Evolutionary conservation across 1,139 yeast species (phyloP), one percentile per base, ranked within the genome.

Genomic region (Taphrina pruni): DNA sequence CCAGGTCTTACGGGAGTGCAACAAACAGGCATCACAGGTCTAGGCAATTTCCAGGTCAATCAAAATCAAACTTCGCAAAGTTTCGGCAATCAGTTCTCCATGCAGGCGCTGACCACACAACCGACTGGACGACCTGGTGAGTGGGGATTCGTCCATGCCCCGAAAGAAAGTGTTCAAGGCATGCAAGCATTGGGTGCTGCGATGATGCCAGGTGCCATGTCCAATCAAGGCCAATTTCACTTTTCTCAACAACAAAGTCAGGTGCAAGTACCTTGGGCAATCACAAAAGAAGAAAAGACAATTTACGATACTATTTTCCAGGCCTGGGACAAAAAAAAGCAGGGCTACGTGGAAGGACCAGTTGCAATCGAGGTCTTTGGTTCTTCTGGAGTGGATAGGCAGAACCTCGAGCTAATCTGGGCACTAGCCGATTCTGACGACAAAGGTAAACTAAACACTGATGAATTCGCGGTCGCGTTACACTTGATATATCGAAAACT

Each of bases 381-480:
- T 62, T 94, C 94, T 79, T 89, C 96, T 38, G 98, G 98, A 0
- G 84, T 94, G 73, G 84, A 87, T 70, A 86, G 97, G 78, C 84
- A 87, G 9, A 97, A 93, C 74, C 83, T 94, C 72, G 98, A 93
- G 77, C 83, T 87, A 50, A 90, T 94, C 72, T 94, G 99, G 99
- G 97, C 93, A 77, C 83, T 94, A 75, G 87, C 98, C 6, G 98
- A 94, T 78, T 84, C 92, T 70, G 91, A 90, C 74, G 92, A 92
- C 78, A 87, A 92, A 60, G 98, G 97, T 48, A 85, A 86, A 65
- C 91, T 94, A 75, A 84, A 91, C 57, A 88, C 85, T 76, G 81
- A 86, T 72, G 99, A 95, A 78, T 94, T 94, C 78, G 87, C 96
- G 1, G 89, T 94, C 77, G 98, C 98, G 14, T 88, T 94, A 88